Percentiles rank a stretch among this genome's conserved stretches.
phyloP scores from a whole-genome alignment of 306 rosid genomes.

The Carpinus viminea region DNA sequence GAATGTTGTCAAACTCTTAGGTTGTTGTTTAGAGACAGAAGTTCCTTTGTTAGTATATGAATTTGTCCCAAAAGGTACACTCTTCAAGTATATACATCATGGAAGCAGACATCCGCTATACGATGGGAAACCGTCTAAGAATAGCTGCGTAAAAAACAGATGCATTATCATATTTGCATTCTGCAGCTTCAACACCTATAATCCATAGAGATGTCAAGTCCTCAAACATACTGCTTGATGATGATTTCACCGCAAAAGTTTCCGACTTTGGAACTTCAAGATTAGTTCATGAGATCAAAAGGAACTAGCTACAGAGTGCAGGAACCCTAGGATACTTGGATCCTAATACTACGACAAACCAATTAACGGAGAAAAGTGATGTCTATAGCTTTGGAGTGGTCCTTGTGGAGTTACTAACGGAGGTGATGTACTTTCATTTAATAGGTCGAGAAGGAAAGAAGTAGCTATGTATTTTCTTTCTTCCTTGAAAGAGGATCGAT shows the following conservation, averaged over 20 bases:
- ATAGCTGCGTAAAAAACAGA: background rate
- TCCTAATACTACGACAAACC: background rate
- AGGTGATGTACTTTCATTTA: too few species aligned
- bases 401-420: too few species aligned
- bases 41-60: background rate
- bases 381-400: background rate
- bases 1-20: background rate
- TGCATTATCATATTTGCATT: background rate
- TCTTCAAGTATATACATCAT: background rate
- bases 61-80: background rate
- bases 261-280: background rate
- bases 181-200: background rate
- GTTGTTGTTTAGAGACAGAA: background rate
- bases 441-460: too few species aligned
- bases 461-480: too few species aligned
- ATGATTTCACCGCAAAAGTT: background rate
- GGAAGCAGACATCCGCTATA: accelerated
- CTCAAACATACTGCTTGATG: background rate
- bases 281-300: background rate
- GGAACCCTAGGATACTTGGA: background rate
- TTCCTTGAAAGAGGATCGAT: too few species aligned
- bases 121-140: background rate
- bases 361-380: too few species aligned
- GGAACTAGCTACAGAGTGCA: background rate
- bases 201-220: background rate